Conservation (phyloP, 441 rosid species). For the Eutrema salsugineum region DNA sequence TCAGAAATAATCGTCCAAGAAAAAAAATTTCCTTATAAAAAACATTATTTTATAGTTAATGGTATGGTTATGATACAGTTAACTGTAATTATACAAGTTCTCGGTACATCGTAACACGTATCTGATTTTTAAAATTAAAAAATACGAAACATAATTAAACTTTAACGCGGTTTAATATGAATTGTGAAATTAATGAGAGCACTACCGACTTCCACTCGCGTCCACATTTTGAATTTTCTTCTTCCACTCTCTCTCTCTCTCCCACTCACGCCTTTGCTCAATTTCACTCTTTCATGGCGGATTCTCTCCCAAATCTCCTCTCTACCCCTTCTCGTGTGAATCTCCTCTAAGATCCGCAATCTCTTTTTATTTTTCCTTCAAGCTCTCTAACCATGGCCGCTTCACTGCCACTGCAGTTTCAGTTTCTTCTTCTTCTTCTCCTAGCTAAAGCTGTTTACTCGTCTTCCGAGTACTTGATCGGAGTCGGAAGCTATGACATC, state of each 20-base stretch:
- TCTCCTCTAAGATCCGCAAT: not conserved
- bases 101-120: no score
- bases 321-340: not conserved
- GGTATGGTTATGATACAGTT: no score
- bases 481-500: constrained; percentile 76
- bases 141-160: no score
- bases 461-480: constrained; percentile 48
- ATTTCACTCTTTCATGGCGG: constrained; percentile 19
- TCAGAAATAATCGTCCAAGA: no score
- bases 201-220: constrained; percentile 28
- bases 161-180: no score
- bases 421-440: constrained; percentile 28
- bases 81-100: no score
- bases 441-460: constrained; percentile 10
- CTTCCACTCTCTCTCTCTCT: not conserved
- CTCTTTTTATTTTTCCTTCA: not conserved
- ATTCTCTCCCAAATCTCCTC: not conserved
- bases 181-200: not conserved
- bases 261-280: not conserved
- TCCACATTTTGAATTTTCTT: constrained; percentile 28
- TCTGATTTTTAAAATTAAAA: no score
- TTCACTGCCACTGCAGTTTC: constrained; percentile 12
- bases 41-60: no score
- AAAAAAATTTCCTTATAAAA: no score
- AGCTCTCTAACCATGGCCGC: constrained; percentile 2